Base-by-base conservation (phyloP, 1,139 yeast species). In the Saccharomyces hybrid region DNA sequence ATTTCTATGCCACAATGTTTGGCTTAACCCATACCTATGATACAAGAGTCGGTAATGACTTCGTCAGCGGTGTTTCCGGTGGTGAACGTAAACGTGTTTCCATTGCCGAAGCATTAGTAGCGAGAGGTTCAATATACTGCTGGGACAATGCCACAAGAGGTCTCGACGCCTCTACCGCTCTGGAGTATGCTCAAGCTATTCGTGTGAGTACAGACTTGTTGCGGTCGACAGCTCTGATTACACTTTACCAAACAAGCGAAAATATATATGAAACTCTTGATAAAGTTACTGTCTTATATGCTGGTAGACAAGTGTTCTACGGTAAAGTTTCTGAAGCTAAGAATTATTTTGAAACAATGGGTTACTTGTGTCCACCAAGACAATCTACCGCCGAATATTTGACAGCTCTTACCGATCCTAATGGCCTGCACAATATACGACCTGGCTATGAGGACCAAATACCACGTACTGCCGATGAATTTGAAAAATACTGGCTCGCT, bases 61-160 rank as follows among this genome's bases (percentile, higher is more conserved):
- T 78, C 55, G 78, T 86, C 48, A 78, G 91, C 64, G 95, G 95
- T 71, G 88, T 86, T 31, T 84, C 91, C 48, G 95, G 95, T 64
- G 95, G 95, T 73, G 93, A 86, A 72, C 78, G 93, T 62, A 86
- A 86, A 71, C 83, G 95, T 71, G 93, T 86, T 27, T 84, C 91
- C 4, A 83, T 86, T 63, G 88, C 88, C 27, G 82, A 78, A 66
- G 82, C 81, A 0, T 67, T 77, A 62, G 78, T 79, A 42, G 76
- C 80, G 50, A 71, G 76, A 54, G 81, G 79, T 24, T 69, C 78
- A 14, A 69, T 80, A 41, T 79, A 79, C 66, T 80, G 84, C 67
- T 81, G 85, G 85, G 85, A 81, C 67, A 81, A 81, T 59, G 80
- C 84, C 3, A 81, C 84, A 6, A 76, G 84, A 71, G 85, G 85